Evolutionary conservation across 805 yeast species (phyloP).

Genomic region (Sungouiozyma intestinalis): DNA sequence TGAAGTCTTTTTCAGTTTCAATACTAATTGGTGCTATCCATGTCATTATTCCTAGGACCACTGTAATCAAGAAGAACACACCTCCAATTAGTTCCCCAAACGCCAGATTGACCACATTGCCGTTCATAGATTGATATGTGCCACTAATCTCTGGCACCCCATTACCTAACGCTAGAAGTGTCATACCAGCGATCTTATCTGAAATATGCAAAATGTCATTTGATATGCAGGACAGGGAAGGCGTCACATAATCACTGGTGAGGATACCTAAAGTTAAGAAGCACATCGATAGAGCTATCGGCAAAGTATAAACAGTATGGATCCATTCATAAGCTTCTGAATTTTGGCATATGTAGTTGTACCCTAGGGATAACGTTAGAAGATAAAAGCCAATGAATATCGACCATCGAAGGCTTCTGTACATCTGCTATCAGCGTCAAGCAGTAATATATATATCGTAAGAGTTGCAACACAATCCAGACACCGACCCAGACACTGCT

Average conservation of each 20-base stretch:
- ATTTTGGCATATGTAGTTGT: background rate
- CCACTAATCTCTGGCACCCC: conserved; percentile 86
- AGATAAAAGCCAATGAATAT: background rate
- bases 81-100: conserved; percentile 90
- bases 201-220: conserved; percentile 45
- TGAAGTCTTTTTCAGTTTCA: background rate
- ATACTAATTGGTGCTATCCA: conserved; percentile 22
- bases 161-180: conserved; percentile 82
- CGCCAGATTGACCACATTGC: conserved; percentile 67
- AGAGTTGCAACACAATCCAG: too few species aligned
- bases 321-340: background rate
- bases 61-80: conserved; percentile 68
- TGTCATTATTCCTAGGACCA: conserved; percentile 73
- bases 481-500: too few species aligned
- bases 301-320: conserved; percentile 8
- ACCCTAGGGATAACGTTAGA: background rate
- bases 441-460: too few species aligned
- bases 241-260: conserved; percentile 75
- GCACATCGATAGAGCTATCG: conserved; percentile 28
- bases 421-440: background rate
- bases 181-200: conserved; percentile 75
- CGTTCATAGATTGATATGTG: conserved; percentile 70
- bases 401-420: background rate
- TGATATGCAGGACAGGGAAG: conserved; percentile 63
- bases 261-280: conserved; percentile 63